phyloP scores from a whole-genome alignment of 2,329 filamentous ascomycete species.

The Shiraia bambusicola region DNA sequence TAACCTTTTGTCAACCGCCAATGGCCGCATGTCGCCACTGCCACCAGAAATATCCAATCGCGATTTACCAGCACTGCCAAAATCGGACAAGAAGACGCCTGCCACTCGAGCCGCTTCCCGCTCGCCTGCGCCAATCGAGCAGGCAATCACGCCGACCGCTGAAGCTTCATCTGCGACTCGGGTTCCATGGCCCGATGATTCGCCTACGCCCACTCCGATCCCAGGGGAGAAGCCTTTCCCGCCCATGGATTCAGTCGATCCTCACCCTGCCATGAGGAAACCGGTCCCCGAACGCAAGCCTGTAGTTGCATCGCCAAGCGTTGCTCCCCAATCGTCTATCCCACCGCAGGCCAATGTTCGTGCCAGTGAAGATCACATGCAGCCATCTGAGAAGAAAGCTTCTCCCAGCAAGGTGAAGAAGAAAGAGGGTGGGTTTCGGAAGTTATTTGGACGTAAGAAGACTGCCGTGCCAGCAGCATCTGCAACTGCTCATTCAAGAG shows the following conservation, averaged over 20 bases:
- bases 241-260: slow-evolving; percentile 24
- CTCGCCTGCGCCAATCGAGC: slow-evolving; percentile 29
- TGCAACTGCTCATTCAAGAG: slow-evolving; percentile 13
- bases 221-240: slow-evolving; percentile 34
- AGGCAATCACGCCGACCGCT: slow-evolving; percentile 19
- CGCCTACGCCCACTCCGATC: slow-evolving; percentile 29
- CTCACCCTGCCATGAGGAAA: slow-evolving; percentile 48
- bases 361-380: slow-evolving; percentile 23
- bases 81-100: slow-evolving; percentile 25
- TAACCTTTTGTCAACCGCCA: slow-evolving; percentile 41
- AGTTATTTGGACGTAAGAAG: slow-evolving; percentile 45
- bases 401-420: slow-evolving; percentile 43
- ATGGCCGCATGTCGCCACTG: slow-evolving; percentile 33
- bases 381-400: slow-evolving; percentile 28
- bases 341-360: slow-evolving; percentile 14
- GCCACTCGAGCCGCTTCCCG: slow-evolving; percentile 25
- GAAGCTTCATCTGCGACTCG: slow-evolving; percentile 39
- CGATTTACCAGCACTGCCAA: slow-evolving; percentile 47
- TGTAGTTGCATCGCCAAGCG: background rate
- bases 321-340: slow-evolving; percentile 1
- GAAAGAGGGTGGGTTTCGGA: slow-evolving; percentile 42
- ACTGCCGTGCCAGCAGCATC: slow-evolving; percentile 20
- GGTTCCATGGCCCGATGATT: slow-evolving; percentile 32
- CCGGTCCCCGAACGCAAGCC: slow-evolving; percentile 34
- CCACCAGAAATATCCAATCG: slow-evolving; percentile 36